phyloP scores from a whole-genome alignment of 352 stramenopile species.

The Globisporangium polare region DNA sequence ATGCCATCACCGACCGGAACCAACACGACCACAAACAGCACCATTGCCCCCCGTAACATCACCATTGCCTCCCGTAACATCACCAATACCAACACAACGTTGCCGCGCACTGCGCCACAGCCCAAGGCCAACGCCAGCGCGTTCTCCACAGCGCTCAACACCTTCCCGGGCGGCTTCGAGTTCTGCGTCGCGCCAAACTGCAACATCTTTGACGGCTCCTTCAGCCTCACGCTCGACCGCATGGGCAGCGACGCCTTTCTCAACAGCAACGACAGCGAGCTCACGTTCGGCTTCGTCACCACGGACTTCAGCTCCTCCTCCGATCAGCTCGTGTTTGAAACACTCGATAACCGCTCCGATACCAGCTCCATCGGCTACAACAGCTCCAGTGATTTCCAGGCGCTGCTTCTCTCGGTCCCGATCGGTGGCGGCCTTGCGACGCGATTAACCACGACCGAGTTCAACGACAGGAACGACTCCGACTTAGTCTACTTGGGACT shows the following conservation, averaged over 20 bases:
- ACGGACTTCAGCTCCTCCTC: not conserved
- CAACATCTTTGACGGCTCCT: conserved; percentile 12
- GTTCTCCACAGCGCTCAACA: conserved; percentile 8
- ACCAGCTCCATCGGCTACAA: not conserved
- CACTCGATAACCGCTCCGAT: not conserved
- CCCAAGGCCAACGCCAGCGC: not conserved
- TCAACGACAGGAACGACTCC: not conserved
- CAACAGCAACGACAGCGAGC: not conserved
- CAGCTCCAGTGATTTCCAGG: not conserved
- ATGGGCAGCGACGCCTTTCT: not conserved
- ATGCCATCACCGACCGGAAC: not conserved
- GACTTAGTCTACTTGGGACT: not conserved
- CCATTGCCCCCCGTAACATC: no score
- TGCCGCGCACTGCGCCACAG: not conserved
- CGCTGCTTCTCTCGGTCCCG: not conserved
- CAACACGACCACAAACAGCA: no score
- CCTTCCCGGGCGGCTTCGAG: conserved; percentile 19
- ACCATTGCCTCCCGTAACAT: no score
- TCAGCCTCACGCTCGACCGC: conserved; percentile 17
- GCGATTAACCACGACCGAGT: not conserved
- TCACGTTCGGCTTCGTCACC: not conserved
- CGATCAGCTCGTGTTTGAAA: conserved; percentile 6
- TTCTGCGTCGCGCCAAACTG: conserved; percentile 15
- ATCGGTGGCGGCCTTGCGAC: not conserved
- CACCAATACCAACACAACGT: not conserved